Percentiles rank a stretch among this genome's conserved stretches.
Conservation (phyloP, 257 asterid species). For the Solanum peruvianum region DNA sequence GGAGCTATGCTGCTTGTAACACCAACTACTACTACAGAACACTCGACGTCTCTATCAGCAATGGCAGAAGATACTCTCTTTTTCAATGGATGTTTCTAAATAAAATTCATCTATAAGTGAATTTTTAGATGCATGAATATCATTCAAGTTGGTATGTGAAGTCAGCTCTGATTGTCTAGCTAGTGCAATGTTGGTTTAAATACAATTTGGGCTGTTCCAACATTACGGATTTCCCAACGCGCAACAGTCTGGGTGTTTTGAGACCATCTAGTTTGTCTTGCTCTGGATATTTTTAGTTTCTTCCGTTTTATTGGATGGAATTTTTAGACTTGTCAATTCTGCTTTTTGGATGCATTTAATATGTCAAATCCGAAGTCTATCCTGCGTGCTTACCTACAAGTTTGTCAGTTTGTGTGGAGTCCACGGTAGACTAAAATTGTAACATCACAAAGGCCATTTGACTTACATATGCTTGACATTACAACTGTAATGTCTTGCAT, state of each 20-base stretch:
- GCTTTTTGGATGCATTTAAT: not conserved
- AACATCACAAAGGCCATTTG: not conserved
- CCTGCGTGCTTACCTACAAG: not conserved
- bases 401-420: not conserved
- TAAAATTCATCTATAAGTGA: not conserved
- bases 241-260: not conserved
- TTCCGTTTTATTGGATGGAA: not conserved
- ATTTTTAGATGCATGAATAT: not conserved
- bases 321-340: not conserved
- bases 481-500: not conserved
- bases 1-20: conserved; percentile 24
- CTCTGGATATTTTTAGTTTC: not conserved
- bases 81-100: not conserved
- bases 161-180: not conserved
- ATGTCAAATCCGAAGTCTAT: not conserved
- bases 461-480: not conserved
- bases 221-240: not conserved
- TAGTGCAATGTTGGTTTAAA: not conserved
- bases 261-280: not conserved
- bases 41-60: not conserved
- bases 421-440: not conserved
- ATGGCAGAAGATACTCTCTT: not conserved
- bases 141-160: not conserved
- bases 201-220: not conserved
- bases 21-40: not conserved